Base-by-base conservation (phyloP, 805 yeast genomes). In the Clavispora vitiphila region DNA sequence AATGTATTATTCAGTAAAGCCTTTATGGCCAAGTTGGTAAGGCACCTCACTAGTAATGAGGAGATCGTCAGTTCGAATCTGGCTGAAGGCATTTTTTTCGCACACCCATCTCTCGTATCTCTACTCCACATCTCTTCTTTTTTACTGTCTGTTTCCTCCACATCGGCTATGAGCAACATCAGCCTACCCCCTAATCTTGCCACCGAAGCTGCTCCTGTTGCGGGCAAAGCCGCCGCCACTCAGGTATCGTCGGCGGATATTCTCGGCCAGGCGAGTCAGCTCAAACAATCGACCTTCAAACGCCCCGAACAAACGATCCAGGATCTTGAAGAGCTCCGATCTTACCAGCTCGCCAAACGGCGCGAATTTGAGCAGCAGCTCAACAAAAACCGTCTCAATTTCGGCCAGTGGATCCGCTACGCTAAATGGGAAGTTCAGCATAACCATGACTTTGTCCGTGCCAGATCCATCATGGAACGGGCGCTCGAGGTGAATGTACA, bases 391-490 rank as follows among this genome's bases (percentile, higher is more conserved):
- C 67, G 96, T 44, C 75, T 83, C 26, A 89, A 88, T 55, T 72
- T 77, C 54, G 83, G 87, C 2, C 96, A 89, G 58, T 93, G 98
- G 96, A 72, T 87, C 58, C 70, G 96, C 42, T 93, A 91, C 60
- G 98, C 96, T 0, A 77, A 76, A 44, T 87, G 89, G 77, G 99
- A 91, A 61, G 60, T 81, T 4, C 84, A 83, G 5, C 62, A 65
- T 44, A 91, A 86, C 51, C 83, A 80, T 45, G 96, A 91, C 55
- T 71, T 77, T 46, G 71, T 77, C 15, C 69, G 97, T 18, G 96
- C 95, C 0, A 69, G 98, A 41, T 86, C 96, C 0, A 71, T 93
- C 5, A 85, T 84, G 63, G 99, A 91, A 60, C 71, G 98, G 39
- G 95, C 96, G 0, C 58, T 91, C 24, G 83, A 80, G 39, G 87